Base-by-base conservation (phyloP, 331 rosid species). In the Malus hybrid region DNA sequence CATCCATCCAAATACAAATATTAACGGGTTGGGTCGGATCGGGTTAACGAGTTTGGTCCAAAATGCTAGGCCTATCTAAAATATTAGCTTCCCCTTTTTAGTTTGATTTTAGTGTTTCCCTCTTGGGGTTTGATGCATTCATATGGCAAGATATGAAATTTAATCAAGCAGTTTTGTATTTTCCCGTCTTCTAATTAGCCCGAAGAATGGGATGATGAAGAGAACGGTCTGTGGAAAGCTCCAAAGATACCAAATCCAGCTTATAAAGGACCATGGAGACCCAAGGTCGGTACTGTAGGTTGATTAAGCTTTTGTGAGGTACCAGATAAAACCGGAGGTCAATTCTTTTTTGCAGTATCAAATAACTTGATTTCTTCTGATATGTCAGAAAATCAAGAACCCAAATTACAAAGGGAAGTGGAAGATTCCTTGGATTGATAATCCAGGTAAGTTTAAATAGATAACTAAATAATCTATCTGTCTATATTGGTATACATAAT, bases 361-460 rank as follows among this genome's bases (percentile, higher is more conserved):
- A 84, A 78, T 78, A 70, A n/a, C 58, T 7, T 76, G 14, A 76
- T 58, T 64, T 69, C 58, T 73, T 79, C 71, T 82, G 46, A 68
- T 66, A 29, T 84, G 66, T 74, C 92, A 92, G 93, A 92, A 82
- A 90, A 87, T 92, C 78, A 92, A 89, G 86, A 92, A 92, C 81
- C 96, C 97, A 30, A 87, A 92, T 77, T 92, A 92, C 85, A 87
- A 92, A 75, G 97, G 97, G 53, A 92, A 89, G 74, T 89, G 97
- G 97, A 92, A 82, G 86, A 86, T 63, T 78, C 97, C 93, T 63
- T 89, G 88, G 89, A 84, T 86, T 69, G 97, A 92, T 70, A 92
- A 92, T 79, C 92, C 97, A 60, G 96, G 97, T 89, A 81, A 42
- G 56, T 69, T 77, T 42, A 24, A 75, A 33, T 66, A 46, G 71